A percentile compares a stretch with the other conserved stretches of the same genome.
Evolutionary conservation across 805 yeast species (phyloP).

Genomic region (Candida taoyuanica): DNA sequence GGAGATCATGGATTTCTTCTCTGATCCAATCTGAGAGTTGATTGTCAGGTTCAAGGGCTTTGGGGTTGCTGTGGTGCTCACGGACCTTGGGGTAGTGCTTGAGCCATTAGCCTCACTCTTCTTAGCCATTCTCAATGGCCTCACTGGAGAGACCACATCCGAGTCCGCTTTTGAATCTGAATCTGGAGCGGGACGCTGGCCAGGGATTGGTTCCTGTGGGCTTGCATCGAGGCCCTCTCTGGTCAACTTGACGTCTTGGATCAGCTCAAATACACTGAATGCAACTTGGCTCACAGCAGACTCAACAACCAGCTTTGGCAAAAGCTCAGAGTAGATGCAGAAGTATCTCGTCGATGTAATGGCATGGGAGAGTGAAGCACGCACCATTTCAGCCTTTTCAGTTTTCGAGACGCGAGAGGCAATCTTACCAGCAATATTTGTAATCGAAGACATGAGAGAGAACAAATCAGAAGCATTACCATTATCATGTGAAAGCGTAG

Average conservation of each 20-base stretch:
- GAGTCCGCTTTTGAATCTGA: constrained; percentile 2
- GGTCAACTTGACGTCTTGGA: constrained; percentile 47
- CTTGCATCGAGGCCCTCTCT: constrained; percentile 1
- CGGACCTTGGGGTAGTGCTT: constrained; percentile 10
- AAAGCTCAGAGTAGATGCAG: constrained; percentile 53
- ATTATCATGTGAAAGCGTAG: background rate
- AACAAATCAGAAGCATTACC: constrained; percentile 26
- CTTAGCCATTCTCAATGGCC: constrained; percentile 67
- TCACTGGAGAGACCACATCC: constrained; percentile 45
- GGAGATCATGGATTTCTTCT: constrained; percentile 2
- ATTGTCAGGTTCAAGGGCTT: constrained; percentile 20
- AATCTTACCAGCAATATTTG: constrained; percentile 33
- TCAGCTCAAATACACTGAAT: constrained; percentile 57
- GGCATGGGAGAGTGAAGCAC: constrained; percentile 67
- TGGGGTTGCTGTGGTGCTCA: constrained; percentile 15
- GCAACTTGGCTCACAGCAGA: constrained; percentile 73
- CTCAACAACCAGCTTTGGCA: constrained; percentile 70
- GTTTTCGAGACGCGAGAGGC: constrained; percentile 28
- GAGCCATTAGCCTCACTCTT: constrained; percentile 32
- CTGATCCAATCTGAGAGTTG: constrained; percentile 15
- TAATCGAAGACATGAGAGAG: constrained; percentile 46
- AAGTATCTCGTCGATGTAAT: constrained; percentile 75
- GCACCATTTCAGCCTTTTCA: constrained; percentile 44
- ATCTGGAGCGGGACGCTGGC: constrained; percentile 1
- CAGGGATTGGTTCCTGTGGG: constrained; percentile 1